These are phyloP conservation scores for Beta vulgaris DNA, from an alignment of 148 eudicot species.

Conservation along the genomic window DNA sequence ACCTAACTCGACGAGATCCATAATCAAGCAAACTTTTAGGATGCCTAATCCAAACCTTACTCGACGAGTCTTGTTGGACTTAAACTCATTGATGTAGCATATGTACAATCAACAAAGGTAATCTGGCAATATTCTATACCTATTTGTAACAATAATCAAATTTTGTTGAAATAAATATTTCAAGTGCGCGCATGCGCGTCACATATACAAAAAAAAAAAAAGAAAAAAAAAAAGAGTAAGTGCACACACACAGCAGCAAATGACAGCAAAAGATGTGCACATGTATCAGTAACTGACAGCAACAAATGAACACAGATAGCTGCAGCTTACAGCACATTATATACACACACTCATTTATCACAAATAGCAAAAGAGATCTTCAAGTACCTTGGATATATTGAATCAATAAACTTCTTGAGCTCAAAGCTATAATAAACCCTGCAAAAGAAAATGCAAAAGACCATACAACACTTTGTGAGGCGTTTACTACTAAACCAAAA, in stretches of 20 bases:
- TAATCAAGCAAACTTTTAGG: not conserved
- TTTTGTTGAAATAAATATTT: not conserved
- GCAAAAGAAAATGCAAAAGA: conserved; percentile 13
- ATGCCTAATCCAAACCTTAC: not conserved
- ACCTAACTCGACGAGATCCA: not conserved
- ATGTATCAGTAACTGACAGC: conserved; percentile 5
- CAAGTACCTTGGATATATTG: conserved; percentile 18
- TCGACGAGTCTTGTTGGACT: not conserved
- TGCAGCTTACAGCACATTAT: not conserved
- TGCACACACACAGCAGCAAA: not conserved
- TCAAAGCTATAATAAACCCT: conserved; percentile 4
- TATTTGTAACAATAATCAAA: not conserved
- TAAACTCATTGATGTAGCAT: not conserved
- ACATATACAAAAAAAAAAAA: too few relatives aligned
- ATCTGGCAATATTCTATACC: not conserved
- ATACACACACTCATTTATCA: not conserved
- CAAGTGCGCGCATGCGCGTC: not conserved
- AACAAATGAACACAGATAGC: not conserved
- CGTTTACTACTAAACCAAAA: not conserved
- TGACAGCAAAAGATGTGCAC: conserved; percentile 1
- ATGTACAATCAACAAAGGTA: not conserved
- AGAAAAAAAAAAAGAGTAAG: not conserved
- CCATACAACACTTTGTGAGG: not conserved
- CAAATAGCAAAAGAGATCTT: not conserved
- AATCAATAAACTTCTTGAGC: not conserved